Evolutionary conservation across 192 early-diverging fungal genomes (phyloP), one percentile per base, ranked within the genome.

Genomic region (Spizellomyces punctatus): DNA sequence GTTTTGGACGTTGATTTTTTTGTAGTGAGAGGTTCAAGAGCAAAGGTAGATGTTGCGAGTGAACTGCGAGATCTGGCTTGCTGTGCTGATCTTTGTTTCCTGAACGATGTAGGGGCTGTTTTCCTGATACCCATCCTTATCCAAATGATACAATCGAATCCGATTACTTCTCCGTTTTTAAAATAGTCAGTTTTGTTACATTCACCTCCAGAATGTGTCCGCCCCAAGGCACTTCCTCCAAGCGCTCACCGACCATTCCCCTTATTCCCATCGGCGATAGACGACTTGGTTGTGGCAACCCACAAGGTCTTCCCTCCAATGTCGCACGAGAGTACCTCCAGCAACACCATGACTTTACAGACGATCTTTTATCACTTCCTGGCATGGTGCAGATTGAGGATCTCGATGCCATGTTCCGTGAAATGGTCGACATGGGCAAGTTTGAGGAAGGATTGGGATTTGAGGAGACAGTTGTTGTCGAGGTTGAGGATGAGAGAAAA

Each of bases 371-470:
- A 14, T 16, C 59, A 4, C 36, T 41, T 61, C 59, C 59, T 5
- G 69, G 57, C 9, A 12, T 72, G 22, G 71, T 42, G 41, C 60
- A 64, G 46, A 70, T 70, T 46, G 68, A 70, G 58, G 68, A 70
- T 46, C 16, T 70, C 17, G 68, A 70, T 46, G 48, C 47, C 43
- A 59, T 70, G 42, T 70, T 61, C 58, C 55, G 58, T 8, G 58
- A 70, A 36, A 27, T 70, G 12, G 68, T 70, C 17, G 58, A 60
- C 5, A 57, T 60, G 8, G 58, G 58, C 1, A 46, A 46, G 8
- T 61, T 70, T 6, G 68, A 70, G 50, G 50, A 12, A 19, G 50
- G 50, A 4, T 54, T 54, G 50, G 50, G 50, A n/a, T 19, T n/a
- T 12, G 50, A 54, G 50, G 12, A 12, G 50, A 54, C 50, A 54